Evolutionary conservation across 805 yeast genomes (phyloP), one percentile per base, ranked within the genome.

Genomic region (Kluyveromyces lactis): DNA sequence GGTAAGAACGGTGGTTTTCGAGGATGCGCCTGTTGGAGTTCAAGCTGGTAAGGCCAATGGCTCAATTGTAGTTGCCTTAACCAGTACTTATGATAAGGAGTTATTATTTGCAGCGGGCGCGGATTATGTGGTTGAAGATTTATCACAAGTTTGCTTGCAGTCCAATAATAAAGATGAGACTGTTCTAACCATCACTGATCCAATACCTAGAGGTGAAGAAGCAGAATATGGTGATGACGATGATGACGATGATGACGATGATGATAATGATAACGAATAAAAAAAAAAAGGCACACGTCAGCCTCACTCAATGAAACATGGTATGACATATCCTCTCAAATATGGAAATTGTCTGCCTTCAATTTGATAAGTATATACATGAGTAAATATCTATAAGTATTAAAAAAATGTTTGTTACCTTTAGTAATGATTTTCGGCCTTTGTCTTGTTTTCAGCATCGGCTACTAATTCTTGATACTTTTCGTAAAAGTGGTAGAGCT

Each of bases 11-110:
- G 82, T 82, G 19, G 86, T 80, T 10, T 83, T 84, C 58, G 95
- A 84, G 66, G 94, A 84, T 58, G 90, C 92, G 16, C 86, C 86
- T 27, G 86, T 86, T 27, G 92, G 94, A 47, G 73, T 83, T 45
- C 58, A 71, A 51, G 87, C 92, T 13, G 94, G 92, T 46, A 75
- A 76, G 54, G 79, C 69, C 29, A 85, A 87, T 26, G 90, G 86
- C 40, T 86, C 90, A 47, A 66, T 68, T 48, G 79, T 79, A 36
- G 74, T 84, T 47, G 94, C 90, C 45, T 79, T 84, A 56, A 77
- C 86, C 43, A 77, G 87, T 33, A 73, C 87, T 23, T 81, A 79
- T 56, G 75, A 69, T 45, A 74, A 84, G 19, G 74, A 73, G 43
- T 66, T 67, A 47, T 77, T 84, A 31, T 70, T 77, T 62, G 71